Percentiles rank a stretch among this genome's conserved stretches.
Evolutionary conservation across 345 rosid species (phyloP).

Genomic region (Laguncularia racemosa): DNA sequence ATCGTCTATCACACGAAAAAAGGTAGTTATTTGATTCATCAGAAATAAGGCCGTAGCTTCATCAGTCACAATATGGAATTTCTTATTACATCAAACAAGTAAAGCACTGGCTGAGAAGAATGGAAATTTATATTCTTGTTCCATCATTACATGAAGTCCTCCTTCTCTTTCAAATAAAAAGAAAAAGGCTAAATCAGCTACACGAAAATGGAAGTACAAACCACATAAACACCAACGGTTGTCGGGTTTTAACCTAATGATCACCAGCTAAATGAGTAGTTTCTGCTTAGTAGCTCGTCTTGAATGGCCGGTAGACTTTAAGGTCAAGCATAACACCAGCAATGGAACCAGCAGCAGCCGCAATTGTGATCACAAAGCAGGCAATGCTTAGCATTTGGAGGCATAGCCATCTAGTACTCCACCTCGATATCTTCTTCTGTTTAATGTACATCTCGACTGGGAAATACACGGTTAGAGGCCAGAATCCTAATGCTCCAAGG

Average conservation of each 20-base stretch:
- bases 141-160: slow-evolving; percentile 5
- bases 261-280: no score
- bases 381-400: slow-evolving; percentile 22
- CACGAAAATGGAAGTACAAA: slow-evolving; percentile 1
- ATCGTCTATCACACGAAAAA: no score
- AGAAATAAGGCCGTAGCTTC: no score
- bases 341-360: slow-evolving; percentile 45
- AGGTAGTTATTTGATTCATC: no score
- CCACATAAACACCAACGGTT: slow-evolving; percentile 10
- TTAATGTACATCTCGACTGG: slow-evolving; percentile 37
- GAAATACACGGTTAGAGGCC: slow-evolving; percentile 33
- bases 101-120: neutral
- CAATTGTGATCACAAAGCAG: slow-evolving; percentile 24
- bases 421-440: slow-evolving; percentile 24
- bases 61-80: neutral
- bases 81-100: neutral
- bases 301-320: slow-evolving; percentile 34
- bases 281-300: slow-evolving; percentile 22
- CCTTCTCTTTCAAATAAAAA: slow-evolving; percentile 1
- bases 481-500: slow-evolving; percentile 34
- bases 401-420: slow-evolving; percentile 34
- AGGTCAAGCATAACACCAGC: slow-evolving; percentile 39
- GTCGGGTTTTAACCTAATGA: neutral
- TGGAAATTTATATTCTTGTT: neutral
- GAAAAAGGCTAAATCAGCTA: neutral